phyloP scores from a whole-genome alignment of 345 rosid genomes.

The Eucalyptus sp. region DNA sequence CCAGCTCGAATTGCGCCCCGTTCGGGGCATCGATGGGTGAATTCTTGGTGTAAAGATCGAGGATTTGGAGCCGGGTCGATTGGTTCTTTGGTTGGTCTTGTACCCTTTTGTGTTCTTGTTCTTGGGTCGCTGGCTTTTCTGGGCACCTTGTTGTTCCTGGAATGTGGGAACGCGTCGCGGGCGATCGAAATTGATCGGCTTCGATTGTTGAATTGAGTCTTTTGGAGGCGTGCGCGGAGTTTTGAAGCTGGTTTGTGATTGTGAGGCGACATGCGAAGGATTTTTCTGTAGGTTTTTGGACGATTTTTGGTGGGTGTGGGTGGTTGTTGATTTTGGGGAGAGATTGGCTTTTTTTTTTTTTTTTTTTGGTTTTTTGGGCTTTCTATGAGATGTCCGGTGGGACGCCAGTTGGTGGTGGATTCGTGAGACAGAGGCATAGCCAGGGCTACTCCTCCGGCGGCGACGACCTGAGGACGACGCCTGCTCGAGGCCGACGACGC shows the following conservation, averaged over 20 bases:
- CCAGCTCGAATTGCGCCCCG: neutral
- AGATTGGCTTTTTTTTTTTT: neutral
- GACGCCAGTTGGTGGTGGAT: conserved; percentile 78
- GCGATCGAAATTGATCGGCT: neutral
- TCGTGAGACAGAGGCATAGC: conserved; percentile 91
- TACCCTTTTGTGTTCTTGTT: neutral
- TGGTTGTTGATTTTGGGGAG: neutral
- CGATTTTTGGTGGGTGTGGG: neutral
- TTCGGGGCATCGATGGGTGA: neutral
- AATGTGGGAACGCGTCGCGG: neutral
- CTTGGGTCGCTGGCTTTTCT: neutral
- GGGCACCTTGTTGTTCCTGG: neutral
- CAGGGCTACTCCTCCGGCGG: conserved; percentile 84
- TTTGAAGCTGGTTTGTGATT: neutral
- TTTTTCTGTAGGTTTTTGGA: neutral
- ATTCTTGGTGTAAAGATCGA: neutral
- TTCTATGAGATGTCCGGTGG: conserved; percentile 72
- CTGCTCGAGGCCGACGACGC: conserved; percentile 52
- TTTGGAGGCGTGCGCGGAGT: neutral
- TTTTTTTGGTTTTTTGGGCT: neutral
- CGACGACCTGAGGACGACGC: conserved; percentile 89
- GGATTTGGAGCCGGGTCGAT: neutral
- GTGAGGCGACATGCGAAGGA: neutral
- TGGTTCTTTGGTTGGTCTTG: neutral
- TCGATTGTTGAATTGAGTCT: neutral